These are phyloP conservation scores for Yamadazyma mexicana DNA, from an alignment of 1,139 yeast genomes.

Conservation along the genomic window DNA sequence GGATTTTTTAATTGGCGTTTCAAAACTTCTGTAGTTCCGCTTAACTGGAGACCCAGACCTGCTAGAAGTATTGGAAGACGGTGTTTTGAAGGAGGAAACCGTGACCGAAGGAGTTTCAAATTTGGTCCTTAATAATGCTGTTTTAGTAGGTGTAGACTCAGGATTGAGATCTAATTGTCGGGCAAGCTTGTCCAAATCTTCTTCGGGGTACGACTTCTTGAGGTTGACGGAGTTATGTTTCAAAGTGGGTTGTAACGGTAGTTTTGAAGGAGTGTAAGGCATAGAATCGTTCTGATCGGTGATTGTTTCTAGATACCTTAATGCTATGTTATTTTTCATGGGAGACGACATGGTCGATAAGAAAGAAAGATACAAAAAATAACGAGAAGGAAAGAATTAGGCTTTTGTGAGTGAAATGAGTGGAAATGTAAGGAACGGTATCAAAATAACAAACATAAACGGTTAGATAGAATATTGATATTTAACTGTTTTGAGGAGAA, in stretches of 20 bases:
- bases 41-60: slow-evolving; percentile 24
- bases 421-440: neutral
- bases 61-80: slow-evolving; percentile 23
- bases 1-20: slow-evolving; percentile 14
- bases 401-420: too few relatives aligned
- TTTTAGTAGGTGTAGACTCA: slow-evolving; percentile 26
- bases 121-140: slow-evolving; percentile 31
- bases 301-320: slow-evolving; percentile 34
- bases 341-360: slow-evolving; percentile 23
- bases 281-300: slow-evolving; percentile 16
- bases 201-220: slow-evolving; percentile 17
- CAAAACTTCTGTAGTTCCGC: slow-evolving; percentile 12
- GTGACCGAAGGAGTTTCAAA: slow-evolving; percentile 49
- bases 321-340: slow-evolving; percentile 27
- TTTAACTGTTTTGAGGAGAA: neutral
- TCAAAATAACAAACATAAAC: neutral
- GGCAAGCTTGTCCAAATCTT: slow-evolving; percentile 44
- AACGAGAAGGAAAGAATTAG: neutral
- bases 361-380: neutral
- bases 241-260: slow-evolving; percentile 35
- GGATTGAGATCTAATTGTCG: slow-evolving; percentile 35
- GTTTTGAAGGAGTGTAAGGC: slow-evolving; percentile 19
- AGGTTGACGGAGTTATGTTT: slow-evolving; percentile 23
- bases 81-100: slow-evolving; percentile 42
- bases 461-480: neutral